Percentiles rank a stretch among this genome's conserved stretches.
Conservation (phyloP, 768 basidiomycete genomes). For the Nidularia sp. region DNA sequence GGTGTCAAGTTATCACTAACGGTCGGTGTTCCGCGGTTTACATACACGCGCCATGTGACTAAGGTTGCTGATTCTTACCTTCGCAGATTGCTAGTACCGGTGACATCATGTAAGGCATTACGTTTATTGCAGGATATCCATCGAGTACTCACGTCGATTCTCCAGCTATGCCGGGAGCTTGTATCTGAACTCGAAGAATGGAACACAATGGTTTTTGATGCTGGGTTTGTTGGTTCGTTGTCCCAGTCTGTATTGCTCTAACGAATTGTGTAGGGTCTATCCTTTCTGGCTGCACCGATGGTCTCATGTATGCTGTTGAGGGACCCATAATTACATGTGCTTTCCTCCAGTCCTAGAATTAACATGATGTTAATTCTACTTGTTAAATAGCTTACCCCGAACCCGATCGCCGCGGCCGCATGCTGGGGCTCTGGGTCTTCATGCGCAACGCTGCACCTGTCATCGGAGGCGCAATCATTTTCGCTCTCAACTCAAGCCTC, state of each 20-base stretch:
- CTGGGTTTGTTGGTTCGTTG: constrained; percentile 9
- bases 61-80: not conserved
- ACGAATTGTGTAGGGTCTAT: constrained; percentile 11
- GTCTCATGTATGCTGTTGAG: constrained; percentile 26
- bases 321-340: constrained; percentile 26
- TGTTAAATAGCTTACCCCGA: constrained; percentile 23
- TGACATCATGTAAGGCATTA: constrained; percentile 20
- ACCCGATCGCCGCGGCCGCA: constrained; percentile 24
- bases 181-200: constrained; percentile 27
- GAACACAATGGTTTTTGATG: constrained; percentile 30
- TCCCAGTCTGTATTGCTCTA: not conserved
- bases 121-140: not conserved
- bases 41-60: no score
- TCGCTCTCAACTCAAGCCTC: constrained; percentile 19
- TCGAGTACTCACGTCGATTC: not conserved
- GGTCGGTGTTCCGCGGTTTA: constrained; percentile 6
- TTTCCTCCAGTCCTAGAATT: not conserved
- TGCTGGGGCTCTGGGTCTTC: constrained; percentile 29
- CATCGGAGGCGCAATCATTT: constrained; percentile 29
- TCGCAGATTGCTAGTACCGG: constrained; percentile 22
- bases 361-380: not conserved
- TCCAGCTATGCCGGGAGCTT: constrained; percentile 24
- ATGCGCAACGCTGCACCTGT: constrained; percentile 27
- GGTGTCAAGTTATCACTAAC: constrained; percentile 19
- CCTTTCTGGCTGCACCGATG: constrained; percentile 23